Percentiles rank a stretch among this genome's conserved stretches.
These are phyloP conservation scores for Aspergillus affinis DNA, from an alignment of 495 filamentous ascomycete species.

Conservation along the genomic window DNA sequence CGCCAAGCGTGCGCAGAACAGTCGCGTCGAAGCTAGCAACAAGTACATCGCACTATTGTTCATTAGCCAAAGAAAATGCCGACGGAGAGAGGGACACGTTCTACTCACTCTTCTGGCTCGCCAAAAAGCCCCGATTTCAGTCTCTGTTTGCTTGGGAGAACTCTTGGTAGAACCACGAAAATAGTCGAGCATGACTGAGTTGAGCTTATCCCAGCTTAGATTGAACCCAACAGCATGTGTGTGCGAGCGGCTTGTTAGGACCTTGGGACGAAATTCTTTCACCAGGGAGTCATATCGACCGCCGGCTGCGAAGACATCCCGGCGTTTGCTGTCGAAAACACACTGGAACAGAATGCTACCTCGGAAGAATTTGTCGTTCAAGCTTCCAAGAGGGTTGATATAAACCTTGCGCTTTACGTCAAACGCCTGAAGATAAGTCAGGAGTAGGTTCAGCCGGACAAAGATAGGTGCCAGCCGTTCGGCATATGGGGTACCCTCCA, in stretches of 20 bases:
- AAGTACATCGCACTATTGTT: slow-evolving; percentile 75
- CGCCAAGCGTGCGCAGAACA: slow-evolving; percentile 68
- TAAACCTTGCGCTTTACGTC: slow-evolving; percentile 76
- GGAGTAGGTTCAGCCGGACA: slow-evolving; percentile 72
- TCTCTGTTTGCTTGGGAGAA: slow-evolving; percentile 63
- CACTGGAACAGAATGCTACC: slow-evolving; percentile 90
- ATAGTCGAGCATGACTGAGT: slow-evolving; percentile 62
- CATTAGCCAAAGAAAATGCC: slow-evolving; percentile 11
- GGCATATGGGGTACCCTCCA: slow-evolving; percentile 67
- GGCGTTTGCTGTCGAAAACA: slow-evolving; percentile 79
- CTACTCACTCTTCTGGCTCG: slow-evolving; percentile 59
- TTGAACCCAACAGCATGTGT: slow-evolving; percentile 89
- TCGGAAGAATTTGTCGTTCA: slow-evolving; percentile 90
- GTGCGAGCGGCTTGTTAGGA: slow-evolving; percentile 37
- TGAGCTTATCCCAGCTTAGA: slow-evolving; percentile 80
- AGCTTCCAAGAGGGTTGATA: slow-evolving; percentile 78
- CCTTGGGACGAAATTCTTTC: slow-evolving; percentile 44
- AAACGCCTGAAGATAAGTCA: slow-evolving; percentile 72
- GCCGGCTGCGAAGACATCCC: slow-evolving; percentile 88
- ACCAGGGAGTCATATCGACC: slow-evolving; percentile 91
- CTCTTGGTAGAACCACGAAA: slow-evolving; percentile 60
- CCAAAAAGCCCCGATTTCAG: slow-evolving; percentile 54
- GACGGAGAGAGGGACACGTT: not conserved
- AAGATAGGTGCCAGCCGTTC: slow-evolving; percentile 70
- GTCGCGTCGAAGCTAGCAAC: slow-evolving; percentile 81